phyloP scores from a whole-genome alignment of 805 yeast genomes.

The Starmerella riodocensis region DNA sequence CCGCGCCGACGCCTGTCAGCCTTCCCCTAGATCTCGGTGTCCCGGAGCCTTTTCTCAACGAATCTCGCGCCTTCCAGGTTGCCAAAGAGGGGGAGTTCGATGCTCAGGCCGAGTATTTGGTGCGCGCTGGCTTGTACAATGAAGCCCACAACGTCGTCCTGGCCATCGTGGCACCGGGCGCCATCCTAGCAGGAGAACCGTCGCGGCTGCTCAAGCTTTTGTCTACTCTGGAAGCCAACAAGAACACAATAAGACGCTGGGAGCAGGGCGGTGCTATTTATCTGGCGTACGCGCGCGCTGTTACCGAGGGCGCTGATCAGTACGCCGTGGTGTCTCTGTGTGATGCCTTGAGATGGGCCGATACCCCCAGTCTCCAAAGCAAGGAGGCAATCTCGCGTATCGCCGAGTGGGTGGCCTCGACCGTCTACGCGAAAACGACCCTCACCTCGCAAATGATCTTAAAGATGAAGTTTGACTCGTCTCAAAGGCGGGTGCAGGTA shows the following conservation, averaged over 20 bases:
- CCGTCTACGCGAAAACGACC: conserved; percentile 2
- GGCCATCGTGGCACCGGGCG: conserved; percentile 54
- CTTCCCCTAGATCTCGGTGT: conserved; percentile 26
- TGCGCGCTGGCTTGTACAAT: conserved; percentile 45
- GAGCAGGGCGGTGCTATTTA: conserved; percentile 29
- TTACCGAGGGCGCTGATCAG: background rate
- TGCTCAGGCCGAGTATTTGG: conserved; percentile 46
- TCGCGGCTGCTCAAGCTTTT: conserved; percentile 21
- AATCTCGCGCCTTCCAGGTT: conserved; percentile 48
- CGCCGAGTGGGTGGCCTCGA: conserved; percentile 22
- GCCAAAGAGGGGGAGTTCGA: conserved; percentile 39
- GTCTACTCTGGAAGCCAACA: conserved; percentile 17
- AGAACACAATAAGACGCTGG: conserved; percentile 23
- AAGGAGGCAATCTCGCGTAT: conserved; percentile 23
- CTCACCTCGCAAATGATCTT: conserved; percentile 8
- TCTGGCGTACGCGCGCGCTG: conserved; percentile 21
- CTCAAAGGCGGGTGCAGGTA: conserved; percentile 12
- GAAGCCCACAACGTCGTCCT: conserved; percentile 53
- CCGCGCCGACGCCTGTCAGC: conserved; percentile 21
- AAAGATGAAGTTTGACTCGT: conserved; percentile 16
- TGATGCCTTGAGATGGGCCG: conserved; percentile 5
- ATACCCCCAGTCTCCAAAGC: conserved; percentile 13
- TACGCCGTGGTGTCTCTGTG: conserved; percentile 2
- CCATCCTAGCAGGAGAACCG: conserved; percentile 40
- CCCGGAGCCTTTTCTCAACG: conserved; percentile 32